Evolutionary conservation across 768 basidiomycete genomes (phyloP), one percentile per base, ranked within the genome.

Genomic region (Suillus ampliporus): DNA sequence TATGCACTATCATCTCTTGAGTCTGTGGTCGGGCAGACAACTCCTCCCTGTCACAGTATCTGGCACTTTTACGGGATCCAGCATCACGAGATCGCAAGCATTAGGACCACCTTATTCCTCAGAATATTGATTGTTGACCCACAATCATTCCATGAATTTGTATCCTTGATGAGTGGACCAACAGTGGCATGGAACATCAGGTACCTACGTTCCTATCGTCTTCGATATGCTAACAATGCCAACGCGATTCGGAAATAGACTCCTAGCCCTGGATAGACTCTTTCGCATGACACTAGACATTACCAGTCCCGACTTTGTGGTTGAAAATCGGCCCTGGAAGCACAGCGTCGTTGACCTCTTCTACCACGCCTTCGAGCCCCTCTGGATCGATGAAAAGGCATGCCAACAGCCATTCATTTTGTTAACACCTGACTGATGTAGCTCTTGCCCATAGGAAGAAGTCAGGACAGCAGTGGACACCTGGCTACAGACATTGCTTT

Each of bases 31-130:
- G 56, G 23, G 21, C 62, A 61, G 47, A 58, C 47, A 40, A 60
- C 31, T 48, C 5, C 37, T 44, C 14, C 9, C 35, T 54, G 34
- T 46, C 38, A 8, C 62, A 93, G 91, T 69, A 80, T 83, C 26
- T 92, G 91, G 90, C 80, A 82, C 51, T 82, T 88, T 62, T 92
- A 91, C 71, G 83, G 80, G 53, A 80, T 88, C n/a, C 86, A 89
- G 64, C 71, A 74, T 5, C 79, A 81, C 15, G 84, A 84, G n/a
- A 72, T 91, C 11, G 82, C 83, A 10, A 72, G 77, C 41, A 77
- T 87, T 26, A 82, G 90, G 47, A 82, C 84, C 5, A 75, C 80
- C 10, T 78, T 91, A 46, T 73, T 93, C 3, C 69, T 90, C 37
- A 83, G 89, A 43, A 76, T 82, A 14, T 75, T 91, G 23, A 82